Percentiles rank a stretch among this genome's conserved stretches.
These are phyloP conservation scores for Elongisporangium undulatum DNA, from an alignment of 352 stramenopile genomes.

Conservation along the genomic window DNA sequence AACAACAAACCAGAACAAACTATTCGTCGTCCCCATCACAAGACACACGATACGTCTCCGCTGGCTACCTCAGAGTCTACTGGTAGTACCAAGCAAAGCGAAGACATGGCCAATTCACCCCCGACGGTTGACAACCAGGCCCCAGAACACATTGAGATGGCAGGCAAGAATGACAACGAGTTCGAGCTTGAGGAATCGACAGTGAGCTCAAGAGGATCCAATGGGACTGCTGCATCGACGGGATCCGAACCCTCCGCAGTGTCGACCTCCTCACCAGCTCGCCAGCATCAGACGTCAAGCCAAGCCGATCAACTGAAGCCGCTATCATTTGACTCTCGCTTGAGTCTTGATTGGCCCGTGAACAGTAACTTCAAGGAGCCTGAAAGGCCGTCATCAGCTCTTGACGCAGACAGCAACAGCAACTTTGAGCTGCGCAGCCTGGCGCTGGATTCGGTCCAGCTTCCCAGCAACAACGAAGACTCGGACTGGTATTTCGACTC, in stretches of 20 bases:
- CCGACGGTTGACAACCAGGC: background rate
- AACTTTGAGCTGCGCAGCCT: background rate
- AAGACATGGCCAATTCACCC: background rate
- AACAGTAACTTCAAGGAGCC: background rate
- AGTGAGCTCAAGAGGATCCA: background rate
- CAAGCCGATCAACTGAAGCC: background rate
- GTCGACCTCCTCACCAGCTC: background rate
- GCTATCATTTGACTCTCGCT: background rate
- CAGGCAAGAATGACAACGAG: background rate
- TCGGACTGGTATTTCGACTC: slow-evolving; percentile 20
- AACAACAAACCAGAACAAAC: background rate
- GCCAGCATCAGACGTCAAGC: background rate
- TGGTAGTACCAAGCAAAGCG: background rate
- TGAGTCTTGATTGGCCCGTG: background rate
- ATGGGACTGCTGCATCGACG: background rate
- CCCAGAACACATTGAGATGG: background rate
- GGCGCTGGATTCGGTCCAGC: background rate
- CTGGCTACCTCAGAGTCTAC: background rate
- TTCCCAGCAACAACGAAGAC: slow-evolving; percentile 8
- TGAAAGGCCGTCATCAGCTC: background rate
- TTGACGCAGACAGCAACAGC: background rate
- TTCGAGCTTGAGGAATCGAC: background rate
- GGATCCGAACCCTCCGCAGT: background rate
- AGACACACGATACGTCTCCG: background rate
- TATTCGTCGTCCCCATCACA: background rate